Evolutionary conservation across 106 monocot species (phyloP), one percentile per base, ranked within the genome.

Genomic region (Hemerocallis citrina): DNA sequence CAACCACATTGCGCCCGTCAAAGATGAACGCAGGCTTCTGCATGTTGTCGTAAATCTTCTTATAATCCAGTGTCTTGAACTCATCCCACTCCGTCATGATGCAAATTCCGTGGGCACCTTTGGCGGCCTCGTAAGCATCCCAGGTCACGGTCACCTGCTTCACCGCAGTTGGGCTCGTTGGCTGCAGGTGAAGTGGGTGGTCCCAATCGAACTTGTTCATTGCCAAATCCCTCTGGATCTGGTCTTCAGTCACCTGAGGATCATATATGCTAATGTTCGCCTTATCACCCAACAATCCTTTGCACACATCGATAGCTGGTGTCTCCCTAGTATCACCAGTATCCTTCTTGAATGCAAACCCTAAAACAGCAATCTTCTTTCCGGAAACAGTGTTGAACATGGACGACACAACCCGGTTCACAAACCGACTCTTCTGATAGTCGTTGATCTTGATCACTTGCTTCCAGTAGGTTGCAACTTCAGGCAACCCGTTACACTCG

Each of bases 191-290:
- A 54, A 74, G 40, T 2, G 82, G 82, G 49, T 82, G 82, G 35
- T 82, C 82, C 82, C 77, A 82, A 10, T 82, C 82, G 20, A 78
- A 83, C 70, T 83, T 77, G 52, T 78, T 78, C 71, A 77, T 58
- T 14, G 75, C 62, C n/a, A 83, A 66, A 55, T 83, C 83, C 7
- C 83, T 70, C 55, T 67, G 78, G 27, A 83, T 83, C 75, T 83
- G 83, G 7, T 83, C 78, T 60, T 75, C 78, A 0, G 56, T 72
- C 46, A 81, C 80, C 48, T 75, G 75, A 2, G 80, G 80, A 25
- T 81, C 80, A 24, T 81, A 81, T 37, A 81, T 64, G 56, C 75
- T 67, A 52, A 81, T 44, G 6, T 15, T 25, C 3, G 80, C 80
- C 31, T 62, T 71, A 56, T 81, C 80, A 3, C 75, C 75, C 52